phyloP scores from a whole-genome alignment of 345 rosid species.

The Bruguiera gymnorhiza region DNA sequence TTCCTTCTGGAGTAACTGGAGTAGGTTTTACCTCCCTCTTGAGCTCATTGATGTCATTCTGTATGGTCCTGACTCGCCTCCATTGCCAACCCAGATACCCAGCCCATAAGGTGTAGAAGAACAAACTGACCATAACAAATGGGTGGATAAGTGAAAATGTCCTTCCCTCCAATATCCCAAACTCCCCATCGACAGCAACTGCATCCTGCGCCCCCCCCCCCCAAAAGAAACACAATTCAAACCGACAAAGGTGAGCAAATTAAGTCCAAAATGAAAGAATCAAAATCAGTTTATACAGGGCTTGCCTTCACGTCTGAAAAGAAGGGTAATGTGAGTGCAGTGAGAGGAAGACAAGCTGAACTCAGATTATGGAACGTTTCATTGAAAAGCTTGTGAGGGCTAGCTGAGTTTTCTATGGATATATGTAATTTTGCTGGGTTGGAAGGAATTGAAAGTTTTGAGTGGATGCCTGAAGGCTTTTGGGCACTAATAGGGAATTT shows the following conservation, averaged over 20 bases:
- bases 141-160: slow-evolving; percentile 72
- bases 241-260: neutral
- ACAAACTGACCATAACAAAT: slow-evolving; percentile 58
- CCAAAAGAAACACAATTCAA: neutral
- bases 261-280: neutral
- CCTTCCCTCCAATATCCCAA: slow-evolving; percentile 85
- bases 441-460: slow-evolving; percentile 18
- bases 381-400: slow-evolving; percentile 24
- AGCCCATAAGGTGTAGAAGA: slow-evolving; percentile 57
- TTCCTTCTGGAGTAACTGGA: slow-evolving; percentile 61
- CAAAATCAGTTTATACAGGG: neutral
- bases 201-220: slow-evolving; percentile 54
- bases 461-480: slow-evolving; percentile 12
- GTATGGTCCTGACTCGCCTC: slow-evolving; percentile 81
- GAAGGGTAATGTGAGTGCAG: slow-evolving; percentile 59
- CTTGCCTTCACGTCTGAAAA: slow-evolving; percentile 58
- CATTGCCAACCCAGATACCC: slow-evolving; percentile 97
- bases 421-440: slow-evolving; percentile 16
- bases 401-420: slow-evolving; percentile 6
- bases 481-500: slow-evolving; percentile 36
- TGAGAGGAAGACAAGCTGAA: slow-evolving; percentile 55
- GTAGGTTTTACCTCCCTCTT: slow-evolving; percentile 72
- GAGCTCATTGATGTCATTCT: slow-evolving; percentile 60
- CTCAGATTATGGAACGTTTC: slow-evolving; percentile 28
- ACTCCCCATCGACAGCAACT: slow-evolving; percentile 66